Percentiles rank a stretch among this genome's conserved stretches.
Evolutionary conservation across 371 early-diverging fungal species (phyloP).

Genomic region (Syncephalastrum monosporum): DNA sequence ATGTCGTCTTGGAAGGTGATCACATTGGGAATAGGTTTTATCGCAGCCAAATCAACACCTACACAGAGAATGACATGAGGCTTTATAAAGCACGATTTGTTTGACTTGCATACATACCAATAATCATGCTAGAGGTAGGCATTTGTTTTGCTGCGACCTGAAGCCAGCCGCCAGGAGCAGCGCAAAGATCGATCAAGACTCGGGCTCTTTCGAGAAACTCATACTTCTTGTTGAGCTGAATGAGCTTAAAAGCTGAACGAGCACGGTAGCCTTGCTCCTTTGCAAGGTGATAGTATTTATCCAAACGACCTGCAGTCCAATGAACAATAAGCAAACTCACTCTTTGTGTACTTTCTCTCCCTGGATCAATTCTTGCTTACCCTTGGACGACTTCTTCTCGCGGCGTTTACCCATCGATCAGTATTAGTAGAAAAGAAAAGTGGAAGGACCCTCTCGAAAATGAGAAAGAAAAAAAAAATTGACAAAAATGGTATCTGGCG

Average conservation of each 20-base stretch:
- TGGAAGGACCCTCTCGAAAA: conserved; percentile 2
- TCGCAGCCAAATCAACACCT: conserved; percentile 97
- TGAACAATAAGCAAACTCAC: neutral
- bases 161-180: conserved; percentile 99
- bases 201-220: conserved; percentile 92
- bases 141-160: conserved; percentile 97
- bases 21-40: conserved; percentile 96
- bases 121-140: conserved; percentile 89
- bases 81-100: neutral
- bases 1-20: conserved; percentile 98
- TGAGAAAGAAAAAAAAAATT: neutral
- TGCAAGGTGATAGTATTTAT: conserved; percentile 99
- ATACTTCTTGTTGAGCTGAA: conserved; percentile 99
- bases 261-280: conserved; percentile 99
- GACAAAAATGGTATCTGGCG: neutral
- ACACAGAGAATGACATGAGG: conserved; percentile 11
- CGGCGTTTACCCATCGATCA: conserved; percentile 37
- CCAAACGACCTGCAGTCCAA: conserved; percentile 82
- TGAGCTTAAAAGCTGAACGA: conserved; percentile 99
- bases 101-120: conserved; percentile 59
- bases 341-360: neutral
- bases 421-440: too few species aligned
- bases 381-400: conserved; percentile 51
- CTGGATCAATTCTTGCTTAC: conserved; percentile 11
- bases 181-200: conserved; percentile 98